Conservation (phyloP, 75 land plant genomes). For the Pinus tabuliformis region DNA sequence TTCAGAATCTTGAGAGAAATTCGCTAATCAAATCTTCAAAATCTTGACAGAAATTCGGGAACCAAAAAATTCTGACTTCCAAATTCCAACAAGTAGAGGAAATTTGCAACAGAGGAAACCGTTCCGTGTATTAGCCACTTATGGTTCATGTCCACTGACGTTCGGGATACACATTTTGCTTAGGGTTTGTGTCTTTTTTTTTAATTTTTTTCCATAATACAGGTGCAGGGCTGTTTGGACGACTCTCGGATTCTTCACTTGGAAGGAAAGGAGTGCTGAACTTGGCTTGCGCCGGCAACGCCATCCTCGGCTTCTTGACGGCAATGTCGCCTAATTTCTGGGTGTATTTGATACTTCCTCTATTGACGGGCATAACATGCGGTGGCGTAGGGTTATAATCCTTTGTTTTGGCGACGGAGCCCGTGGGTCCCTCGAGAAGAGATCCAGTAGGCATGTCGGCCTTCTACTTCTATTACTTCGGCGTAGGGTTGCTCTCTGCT, state of each 20-base stretch:
- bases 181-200: too few relatives aligned
- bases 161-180: too few relatives aligned
- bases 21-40: too few relatives aligned
- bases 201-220: too few relatives aligned
- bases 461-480: conserved; percentile 46
- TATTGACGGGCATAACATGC: conserved; percentile 32
- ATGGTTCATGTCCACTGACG: too few relatives aligned
- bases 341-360: conserved; percentile 33
- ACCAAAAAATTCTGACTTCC: too few relatives aligned
- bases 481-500: conserved; percentile 29
- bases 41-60: too few relatives aligned
- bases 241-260: conserved; percentile 31
- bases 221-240: conserved; percentile 16
- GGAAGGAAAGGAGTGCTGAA: conserved; percentile 35
- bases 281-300: conserved; percentile 27
- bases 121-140: too few relatives aligned
- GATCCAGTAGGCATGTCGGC: conserved; percentile 41
- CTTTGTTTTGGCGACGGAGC: conserved; percentile 46
- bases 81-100: too few relatives aligned
- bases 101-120: too few relatives aligned
- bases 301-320: conserved; percentile 26
- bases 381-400: conserved; percentile 39
- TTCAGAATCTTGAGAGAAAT: too few relatives aligned
- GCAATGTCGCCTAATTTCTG: conserved; percentile 40
- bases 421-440: conserved; percentile 33